Evolutionary conservation across 441 rosid species (phyloP), one percentile per base, ranked within the genome.

Genomic region (Populus trichocarpa): DNA sequence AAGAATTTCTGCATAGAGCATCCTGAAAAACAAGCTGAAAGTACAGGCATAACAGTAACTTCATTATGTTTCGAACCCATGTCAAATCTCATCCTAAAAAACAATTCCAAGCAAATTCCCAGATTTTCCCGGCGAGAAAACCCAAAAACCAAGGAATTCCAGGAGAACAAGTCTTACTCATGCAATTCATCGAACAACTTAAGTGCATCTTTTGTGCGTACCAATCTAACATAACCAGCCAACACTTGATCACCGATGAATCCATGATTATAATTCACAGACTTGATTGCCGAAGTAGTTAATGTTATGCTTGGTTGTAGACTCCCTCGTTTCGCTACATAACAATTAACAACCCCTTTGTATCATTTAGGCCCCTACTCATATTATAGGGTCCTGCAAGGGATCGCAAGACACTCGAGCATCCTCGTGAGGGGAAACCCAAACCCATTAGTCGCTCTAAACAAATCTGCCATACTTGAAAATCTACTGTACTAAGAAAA

Each of bases 191-290:
- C 92, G 85, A 92, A 92, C 8, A 6, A 33, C 6, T 33, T 6
- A 33, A 33, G 36, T 33, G 36, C 36, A 33, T 6, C 36, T 33
- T 33, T 33, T 33, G 36, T 33, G 36, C 36, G 36, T 33, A 33
- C 36, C 36, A 33, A 33, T 33, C 8, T 33, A 33, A 33, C 36
- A 67, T 91, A 91, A 32, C 75, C 25, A 0, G 88, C 67, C 30
- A 90, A 90, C 36, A 92, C 67, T 77, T 90, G 94, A 79, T 92
- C 96, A 32, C 96, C 93, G 23, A 93, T 79, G 76, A 88, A 93
- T 9, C 93, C 96, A n/a, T 89, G 89, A n/a, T 85, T 81, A 76
- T 88, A 93, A 83, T 74, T 83, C 70, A 11, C 70, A 11, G 80
- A 81, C 78, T 91, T 93, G 69, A 89, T 65, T 46, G 35, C 35